Base-by-base conservation (phyloP, 495 filamentous ascomycete genomes). In the Penicillium tannophilum region DNA sequence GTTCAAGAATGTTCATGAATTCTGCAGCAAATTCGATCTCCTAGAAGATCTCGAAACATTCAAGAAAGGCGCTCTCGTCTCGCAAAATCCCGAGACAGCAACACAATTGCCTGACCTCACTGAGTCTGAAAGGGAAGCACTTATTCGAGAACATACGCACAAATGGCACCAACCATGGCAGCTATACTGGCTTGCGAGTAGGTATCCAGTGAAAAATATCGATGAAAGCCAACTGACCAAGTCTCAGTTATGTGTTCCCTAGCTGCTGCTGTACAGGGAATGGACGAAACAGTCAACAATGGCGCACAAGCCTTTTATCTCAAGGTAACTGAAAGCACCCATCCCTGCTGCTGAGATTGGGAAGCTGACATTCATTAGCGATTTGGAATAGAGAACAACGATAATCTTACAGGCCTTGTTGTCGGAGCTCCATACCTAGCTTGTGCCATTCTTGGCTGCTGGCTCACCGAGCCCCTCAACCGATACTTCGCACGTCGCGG, bases 271-370 rank as follows among this genome's bases (percentile, higher is more conserved):
- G 80, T 84, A 5, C 85, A 88, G 64, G 83, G 83, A 6, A 84
- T 85, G 87, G 86, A 91, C 61, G 88, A 93, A 67, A 91, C 89
- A 0, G 89, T 90, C 58, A 88, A 90, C 63, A 92, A 91, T 60
- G 90, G 88, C 45, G 90, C 88, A 4, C 88, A 91, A 59, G 75
- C 85, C 2, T 87, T 89, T 63, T 91, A 88, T 63, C 73, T 80
- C 26, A 68, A 64, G 10, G 72, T 75, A 58, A 48, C 33, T 28
- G 23, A 39, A 39, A 35, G 26, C 26, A 51, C 9, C 20, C 20
- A 23, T 2, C 20, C 20, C 1, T 23, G 20, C 24, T 16, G 2
- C 48, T 33, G n/a, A 41, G 33, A 19, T 10, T n/a, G 17, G 53
- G 14, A 51, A 11, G 33, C 16, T 30, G 14, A 16, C 3, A 5